phyloP scores from a whole-genome alignment of 192 early-diverging fungal genomes.

The Pilobolus umbonatus region DNA sequence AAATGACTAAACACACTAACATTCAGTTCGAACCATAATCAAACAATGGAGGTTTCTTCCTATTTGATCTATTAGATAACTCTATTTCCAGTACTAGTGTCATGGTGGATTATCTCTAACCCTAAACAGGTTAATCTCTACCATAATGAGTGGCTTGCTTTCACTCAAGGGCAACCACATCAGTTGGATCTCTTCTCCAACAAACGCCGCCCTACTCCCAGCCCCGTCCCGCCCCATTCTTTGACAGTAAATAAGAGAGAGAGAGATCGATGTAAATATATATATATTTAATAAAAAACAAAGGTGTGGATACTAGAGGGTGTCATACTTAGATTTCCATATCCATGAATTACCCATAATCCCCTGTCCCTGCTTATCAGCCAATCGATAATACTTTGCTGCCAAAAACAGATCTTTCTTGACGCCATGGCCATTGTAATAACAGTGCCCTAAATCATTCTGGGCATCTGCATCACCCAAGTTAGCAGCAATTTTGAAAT shows the following conservation, averaged over 20 bases:
- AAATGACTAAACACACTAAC: too few species aligned
- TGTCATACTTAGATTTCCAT: conserved; percentile 72
- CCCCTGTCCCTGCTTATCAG: conserved; percentile 62
- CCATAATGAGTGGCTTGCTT: not conserved
- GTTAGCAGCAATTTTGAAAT: conserved; percentile 77
- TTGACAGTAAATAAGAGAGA: not conserved
- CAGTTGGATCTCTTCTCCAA: too few species aligned
- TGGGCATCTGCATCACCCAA: conserved; percentile 29
- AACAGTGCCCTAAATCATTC: conserved; percentile 61
- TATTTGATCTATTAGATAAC: too few species aligned
- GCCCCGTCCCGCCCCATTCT: not conserved
- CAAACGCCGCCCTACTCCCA: not conserved
- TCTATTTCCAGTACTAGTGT: too few species aligned
- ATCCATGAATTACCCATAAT: conserved; percentile 81
- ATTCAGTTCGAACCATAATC: too few species aligned
- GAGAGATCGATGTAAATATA: not conserved
- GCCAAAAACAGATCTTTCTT: conserved; percentile 66
- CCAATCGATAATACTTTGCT: conserved; percentile 73
- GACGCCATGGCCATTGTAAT: conserved; percentile 65
- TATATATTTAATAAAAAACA: not conserved
- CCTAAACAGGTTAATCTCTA: too few species aligned
- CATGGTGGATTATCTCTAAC: too few species aligned
- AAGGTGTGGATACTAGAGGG: not conserved
- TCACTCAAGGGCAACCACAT: not conserved
- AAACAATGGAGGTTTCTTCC: too few species aligned